Conservation (phyloP, 2,329 filamentous ascomycete species). For the Colletotrichum sp. region DNA sequence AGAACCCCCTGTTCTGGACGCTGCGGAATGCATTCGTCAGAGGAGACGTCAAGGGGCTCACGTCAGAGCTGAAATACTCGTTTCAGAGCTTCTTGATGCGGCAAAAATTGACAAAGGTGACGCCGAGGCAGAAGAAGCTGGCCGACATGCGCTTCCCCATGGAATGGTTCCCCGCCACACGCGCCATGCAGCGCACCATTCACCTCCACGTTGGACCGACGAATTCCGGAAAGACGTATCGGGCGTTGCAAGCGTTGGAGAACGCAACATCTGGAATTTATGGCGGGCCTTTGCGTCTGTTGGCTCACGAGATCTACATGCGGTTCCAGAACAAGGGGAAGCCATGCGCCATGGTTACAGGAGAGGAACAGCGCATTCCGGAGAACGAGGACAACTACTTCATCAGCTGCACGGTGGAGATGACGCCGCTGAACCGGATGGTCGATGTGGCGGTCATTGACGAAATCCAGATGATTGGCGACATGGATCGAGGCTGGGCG, state of each 20-base stretch:
- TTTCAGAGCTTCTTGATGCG: conserved; percentile 71
- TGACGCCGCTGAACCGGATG: conserved; percentile 60
- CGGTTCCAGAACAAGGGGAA: conserved; percentile 80
- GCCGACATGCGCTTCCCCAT: conserved; percentile 87
- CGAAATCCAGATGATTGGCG: conserved; percentile 97
- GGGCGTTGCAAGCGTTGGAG: conserved; percentile 85
- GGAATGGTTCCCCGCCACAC: conserved; percentile 90
- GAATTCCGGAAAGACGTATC: conserved; percentile 98
- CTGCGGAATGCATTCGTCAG: conserved; percentile 65
- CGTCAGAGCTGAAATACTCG: conserved; percentile 65
- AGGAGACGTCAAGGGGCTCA: conserved; percentile 54
- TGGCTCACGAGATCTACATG: conserved; percentile 95
- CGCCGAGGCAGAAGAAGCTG: conserved; percentile 65
- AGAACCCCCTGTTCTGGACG: conserved; percentile 61
- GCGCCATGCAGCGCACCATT: conserved; percentile 79
- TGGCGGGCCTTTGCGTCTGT: conserved; percentile 83
- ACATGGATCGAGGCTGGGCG: conserved; percentile 81
- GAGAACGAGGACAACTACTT: conserved; percentile 62
- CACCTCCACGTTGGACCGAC: conserved; percentile 96
- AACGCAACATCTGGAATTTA: conserved; percentile 80
- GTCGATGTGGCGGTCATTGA: conserved; percentile 95
- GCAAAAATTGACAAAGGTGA: conserved; percentile 56
- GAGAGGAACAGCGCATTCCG: conserved; percentile 82
- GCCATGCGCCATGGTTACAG: conserved; percentile 81
- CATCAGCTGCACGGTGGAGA: conserved; percentile 92